These are phyloP conservation scores for Syncephalastrum monosporum DNA, from an alignment of 371 early-diverging fungal genomes.

Conservation along the genomic window DNA sequence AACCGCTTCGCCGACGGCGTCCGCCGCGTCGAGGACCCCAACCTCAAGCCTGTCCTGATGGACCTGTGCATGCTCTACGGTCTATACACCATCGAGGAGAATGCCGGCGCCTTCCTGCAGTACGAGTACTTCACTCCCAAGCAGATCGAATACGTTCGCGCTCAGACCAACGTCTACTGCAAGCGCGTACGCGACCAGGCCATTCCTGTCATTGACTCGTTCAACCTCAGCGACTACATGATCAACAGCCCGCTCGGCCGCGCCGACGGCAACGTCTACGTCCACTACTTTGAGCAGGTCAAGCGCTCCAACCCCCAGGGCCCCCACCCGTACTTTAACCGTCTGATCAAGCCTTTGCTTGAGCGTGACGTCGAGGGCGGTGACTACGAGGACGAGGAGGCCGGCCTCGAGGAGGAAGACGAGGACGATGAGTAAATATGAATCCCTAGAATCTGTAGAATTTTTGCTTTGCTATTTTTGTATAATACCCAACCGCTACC, in stretches of 20 bases:
- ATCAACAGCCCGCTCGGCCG: constrained; percentile 90
- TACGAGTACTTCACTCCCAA: constrained; percentile 76
- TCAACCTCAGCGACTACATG: constrained; percentile 84
- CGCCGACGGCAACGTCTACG: constrained; percentile 87
- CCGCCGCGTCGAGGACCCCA: constrained; percentile 41
- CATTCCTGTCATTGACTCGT: constrained; percentile 85
- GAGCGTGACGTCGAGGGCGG: constrained; percentile 57
- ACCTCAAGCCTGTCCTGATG: constrained; percentile 53
- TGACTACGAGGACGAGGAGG: constrained; percentile 51
- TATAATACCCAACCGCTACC: not conserved
- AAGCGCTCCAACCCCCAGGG: constrained; percentile 73
- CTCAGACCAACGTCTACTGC: constrained; percentile 70
- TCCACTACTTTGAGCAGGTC: constrained; percentile 85
- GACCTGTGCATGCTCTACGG: constrained; percentile 82
- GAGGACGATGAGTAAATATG: constrained; percentile 20
- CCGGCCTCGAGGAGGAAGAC: constrained; percentile 39
- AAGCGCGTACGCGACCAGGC: constrained; percentile 75
- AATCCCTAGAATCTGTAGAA: not conserved
- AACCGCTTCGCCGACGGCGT: constrained; percentile 84
- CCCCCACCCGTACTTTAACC: constrained; percentile 79
- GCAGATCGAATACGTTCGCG: constrained; percentile 70
- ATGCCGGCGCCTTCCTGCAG: constrained; percentile 86
- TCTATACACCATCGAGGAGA: constrained; percentile 79
- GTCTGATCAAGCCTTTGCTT: constrained; percentile 80
- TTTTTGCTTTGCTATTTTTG: constrained; percentile 4